Base-by-base conservation (phyloP, 2,329 filamentous ascomycete genomes). In the Ascocoryne sarcoides region DNA sequence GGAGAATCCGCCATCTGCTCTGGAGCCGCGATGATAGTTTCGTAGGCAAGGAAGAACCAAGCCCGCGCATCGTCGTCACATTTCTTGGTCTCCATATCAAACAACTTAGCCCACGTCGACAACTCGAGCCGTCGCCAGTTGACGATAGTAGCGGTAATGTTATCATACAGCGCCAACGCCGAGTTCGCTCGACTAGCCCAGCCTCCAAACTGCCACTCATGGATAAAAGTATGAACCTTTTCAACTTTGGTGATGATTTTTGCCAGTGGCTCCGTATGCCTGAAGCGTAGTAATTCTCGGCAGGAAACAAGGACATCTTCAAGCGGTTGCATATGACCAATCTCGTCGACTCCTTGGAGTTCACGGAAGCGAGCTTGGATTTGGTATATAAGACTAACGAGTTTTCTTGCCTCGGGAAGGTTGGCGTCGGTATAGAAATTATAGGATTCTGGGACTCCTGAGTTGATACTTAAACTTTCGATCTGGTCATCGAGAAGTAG, bases 31-130 rank as follows among this genome's bases (percentile, higher is more conserved):
- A 98, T 74, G 31, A 94, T 76, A 4, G 82, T 86, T 61, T 96
- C 87, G 55, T 95, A 98, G 1, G 90, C 88, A 44, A 96, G 74
- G 54, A 95, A 98, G 82, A 89, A 98, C 92, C 92, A 98, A 12
- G 83, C 82, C 53, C 79, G 81, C 2, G 90, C 88, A 55, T 87
- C 82, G 36, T 85, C 75, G 16, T 80, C 69, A 52, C 81, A 88
- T 53, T 83, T 87, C 39, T 76, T 71, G 28, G 79, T 72, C 61
- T 98, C 92, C 60, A 84, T 78, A 51, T 95, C 86, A 45, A 98
- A 82, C 3, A 98, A 64, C 31, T 82, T 84, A 26, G 84, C 80
- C 92, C 92, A 98, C 0, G 90, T 95, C 0, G 84, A 83, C 18
- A 98, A 69, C 57, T 98, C 92, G 21, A 98, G 69, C 44, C 89